These are phyloP conservation scores for Linum trigynum DNA, from an alignment of 345 rosid species.

Conservation along the genomic window DNA sequence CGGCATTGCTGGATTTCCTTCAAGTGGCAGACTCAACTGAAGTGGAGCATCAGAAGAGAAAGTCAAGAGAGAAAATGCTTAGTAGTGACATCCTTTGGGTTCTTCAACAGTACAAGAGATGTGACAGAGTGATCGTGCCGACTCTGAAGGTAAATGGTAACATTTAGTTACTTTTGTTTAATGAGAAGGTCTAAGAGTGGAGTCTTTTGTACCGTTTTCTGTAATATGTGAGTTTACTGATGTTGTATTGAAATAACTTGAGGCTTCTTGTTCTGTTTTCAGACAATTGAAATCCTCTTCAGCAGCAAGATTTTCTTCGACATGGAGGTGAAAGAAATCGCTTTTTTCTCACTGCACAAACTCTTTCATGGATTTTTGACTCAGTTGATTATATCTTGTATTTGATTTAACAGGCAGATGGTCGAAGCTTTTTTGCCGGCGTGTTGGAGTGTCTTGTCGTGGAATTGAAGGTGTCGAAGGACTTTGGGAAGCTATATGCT, in stretches of 20 bases:
- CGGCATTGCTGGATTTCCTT: conserved; percentile 65
- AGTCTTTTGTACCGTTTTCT: neutral
- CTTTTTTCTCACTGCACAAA: neutral
- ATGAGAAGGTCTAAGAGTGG: neutral
- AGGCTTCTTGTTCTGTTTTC: conserved; percentile 19
- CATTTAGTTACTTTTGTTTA: neutral
- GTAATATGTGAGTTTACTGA: too few relatives aligned
- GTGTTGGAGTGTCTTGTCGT: conserved; percentile 58
- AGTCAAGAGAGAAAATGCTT: conserved; percentile 38
- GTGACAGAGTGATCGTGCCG: conserved; percentile 72
- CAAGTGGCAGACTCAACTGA: conserved; percentile 30
- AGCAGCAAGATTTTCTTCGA: conserved; percentile 49
- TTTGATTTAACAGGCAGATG: conserved; percentile 39
- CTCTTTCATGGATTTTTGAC: neutral
- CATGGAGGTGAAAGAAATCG: conserved; percentile 53
- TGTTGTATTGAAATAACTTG: too few relatives aligned
- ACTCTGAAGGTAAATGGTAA: conserved; percentile 59
- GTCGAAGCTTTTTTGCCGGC: conserved; percentile 40
- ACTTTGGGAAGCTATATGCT: conserved; percentile 59
- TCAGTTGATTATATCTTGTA: neutral
- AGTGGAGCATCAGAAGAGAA: conserved; percentile 25
- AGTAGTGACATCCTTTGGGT: conserved; percentile 66
- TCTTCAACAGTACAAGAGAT: conserved; percentile 61
- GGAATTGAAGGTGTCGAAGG: conserved; percentile 65
- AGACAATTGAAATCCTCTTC: conserved; percentile 77